Evolutionary conservation across 23 red algal species (phyloP), one percentile per base, ranked within the genome.

Genomic region (Cyanidioschyzon merolae): DNA sequence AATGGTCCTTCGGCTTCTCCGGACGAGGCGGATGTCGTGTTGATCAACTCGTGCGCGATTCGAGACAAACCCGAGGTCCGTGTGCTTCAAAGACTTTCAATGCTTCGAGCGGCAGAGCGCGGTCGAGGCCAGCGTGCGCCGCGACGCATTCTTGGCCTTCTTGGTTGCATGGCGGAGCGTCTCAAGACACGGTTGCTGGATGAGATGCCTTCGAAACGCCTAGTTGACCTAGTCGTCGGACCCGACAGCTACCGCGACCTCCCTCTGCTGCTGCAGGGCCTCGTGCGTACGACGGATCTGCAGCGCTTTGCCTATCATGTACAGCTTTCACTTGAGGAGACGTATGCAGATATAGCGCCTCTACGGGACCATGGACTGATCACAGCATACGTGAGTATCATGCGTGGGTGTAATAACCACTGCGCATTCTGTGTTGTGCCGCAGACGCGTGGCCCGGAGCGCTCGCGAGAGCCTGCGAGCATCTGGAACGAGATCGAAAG

Each of bases 151-250:
- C 37, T 81, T 31, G 63, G 80, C 26, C 32, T 90, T 7, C 75
- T 85, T 39, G 87, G 87, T n/a, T 90, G 87, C 58, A 85, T 90
- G 87, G 87, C 87, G 0, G 82, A 90, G 58, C 74, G 86, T 37
- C 75, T 85, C 57, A 85, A 90, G 77, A 59, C 68, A 26, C 35
- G 27, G 25, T 37, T 85, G 15, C 75, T 90, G 36, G 45, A 82
- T 2, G 82, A 50, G 36, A 63, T 17, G 12, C 59, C 67, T 3
- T 67, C 59, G 1, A 17, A 17, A 26, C 37, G 50, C 40, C 51
- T 90, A 18, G 87, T 80, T 24, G 77, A 90, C 40, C 37, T 90
- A 0, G 87, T 90, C 1, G 87, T 80, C 16, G 87, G 87, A 26
- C 87, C 87, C 16, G 82, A 90, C 63, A 74, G 57, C 30, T 90